Conservation (phyloP, 305 asterid genomes). For the Lippia alba region DNA sequence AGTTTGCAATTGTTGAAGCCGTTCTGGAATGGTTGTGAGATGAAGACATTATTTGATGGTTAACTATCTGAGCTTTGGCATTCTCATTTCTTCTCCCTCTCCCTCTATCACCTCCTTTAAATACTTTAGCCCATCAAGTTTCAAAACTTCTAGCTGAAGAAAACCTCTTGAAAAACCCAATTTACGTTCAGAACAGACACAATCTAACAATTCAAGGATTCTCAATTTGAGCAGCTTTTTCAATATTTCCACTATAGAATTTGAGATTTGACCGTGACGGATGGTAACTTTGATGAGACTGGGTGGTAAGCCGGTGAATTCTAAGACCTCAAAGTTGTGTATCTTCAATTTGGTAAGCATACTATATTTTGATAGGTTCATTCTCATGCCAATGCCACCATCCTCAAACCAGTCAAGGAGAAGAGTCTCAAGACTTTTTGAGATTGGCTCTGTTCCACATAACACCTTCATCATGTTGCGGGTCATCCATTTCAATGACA, state of each 20-base stretch:
- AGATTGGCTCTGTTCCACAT: constrained; percentile 1
- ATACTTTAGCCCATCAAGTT: not conserved
- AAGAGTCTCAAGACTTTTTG: not conserved
- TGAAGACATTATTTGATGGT: not conserved
- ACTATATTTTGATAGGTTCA: no score
- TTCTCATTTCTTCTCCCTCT: not conserved
- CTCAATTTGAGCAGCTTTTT: not conserved
- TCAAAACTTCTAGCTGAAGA: not conserved
- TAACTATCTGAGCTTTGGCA: not conserved
- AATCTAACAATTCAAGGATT: not conserved
- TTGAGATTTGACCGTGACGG: not conserved
- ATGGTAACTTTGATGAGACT: not conserved
- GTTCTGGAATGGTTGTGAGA: not conserved
- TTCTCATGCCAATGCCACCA: not conserved
- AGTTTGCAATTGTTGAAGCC: not conserved
- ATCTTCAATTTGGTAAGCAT: not conserved
- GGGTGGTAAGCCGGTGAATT: not conserved
- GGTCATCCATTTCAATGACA: not conserved
- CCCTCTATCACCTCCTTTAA: constrained; percentile 2
- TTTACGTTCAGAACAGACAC: not conserved
- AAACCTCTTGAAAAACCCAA: not conserved
- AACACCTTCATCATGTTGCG: not conserved
- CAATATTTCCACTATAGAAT: not conserved
- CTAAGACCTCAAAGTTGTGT: no score
- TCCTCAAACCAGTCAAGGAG: not conserved